A percentile compares a stretch with the other conserved stretches of the same genome.
Conservation (phyloP, 495 filamentous ascomycete genomes). For the Penicillium riverlandense region DNA sequence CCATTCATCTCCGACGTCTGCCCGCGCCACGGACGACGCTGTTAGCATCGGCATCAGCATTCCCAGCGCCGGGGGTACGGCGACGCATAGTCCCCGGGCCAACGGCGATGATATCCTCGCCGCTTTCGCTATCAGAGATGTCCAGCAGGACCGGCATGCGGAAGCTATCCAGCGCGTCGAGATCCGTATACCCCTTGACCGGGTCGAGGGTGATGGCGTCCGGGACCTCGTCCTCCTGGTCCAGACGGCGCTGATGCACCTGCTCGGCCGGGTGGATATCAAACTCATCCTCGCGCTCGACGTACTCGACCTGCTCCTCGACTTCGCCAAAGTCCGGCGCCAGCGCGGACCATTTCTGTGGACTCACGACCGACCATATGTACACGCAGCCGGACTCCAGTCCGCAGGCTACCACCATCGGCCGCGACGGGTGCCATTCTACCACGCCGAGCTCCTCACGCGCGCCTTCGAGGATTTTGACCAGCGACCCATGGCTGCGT, state of each 20-base stretch:
- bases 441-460: slow-evolving; percentile 91
- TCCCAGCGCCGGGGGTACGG: slow-evolving; percentile 57
- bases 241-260: slow-evolving; percentile 81
- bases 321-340: slow-evolving; percentile 96
- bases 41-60: slow-evolving; percentile 30
- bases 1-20: slow-evolving; percentile 1
- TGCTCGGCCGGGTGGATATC: slow-evolving; percentile 95
- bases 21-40: slow-evolving; percentile 8
- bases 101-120: slow-evolving; percentile 83
- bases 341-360: slow-evolving; percentile 93
- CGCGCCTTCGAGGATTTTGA: slow-evolving; percentile 91
- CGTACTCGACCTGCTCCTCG: slow-evolving; percentile 95
- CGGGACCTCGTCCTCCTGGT: slow-evolving; percentile 82
- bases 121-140: slow-evolving; percentile 65
- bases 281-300: slow-evolving; percentile 94
- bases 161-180: slow-evolving; percentile 55
- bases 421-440: slow-evolving; percentile 93
- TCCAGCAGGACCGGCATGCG: slow-evolving; percentile 83
- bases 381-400: slow-evolving; percentile 84
- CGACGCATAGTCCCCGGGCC: slow-evolving; percentile 77
- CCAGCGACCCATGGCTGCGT: slow-evolving; percentile 81
- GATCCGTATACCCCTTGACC: slow-evolving; percentile 42
- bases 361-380: slow-evolving; percentile 86
- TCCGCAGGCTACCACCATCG: slow-evolving; percentile 81
- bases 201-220: slow-evolving; percentile 76